Evolutionary conservation across 2,329 filamentous ascomycete species (phyloP), one percentile per base, ranked within the genome.

Genomic region (Parascedosporium putredinis): DNA sequence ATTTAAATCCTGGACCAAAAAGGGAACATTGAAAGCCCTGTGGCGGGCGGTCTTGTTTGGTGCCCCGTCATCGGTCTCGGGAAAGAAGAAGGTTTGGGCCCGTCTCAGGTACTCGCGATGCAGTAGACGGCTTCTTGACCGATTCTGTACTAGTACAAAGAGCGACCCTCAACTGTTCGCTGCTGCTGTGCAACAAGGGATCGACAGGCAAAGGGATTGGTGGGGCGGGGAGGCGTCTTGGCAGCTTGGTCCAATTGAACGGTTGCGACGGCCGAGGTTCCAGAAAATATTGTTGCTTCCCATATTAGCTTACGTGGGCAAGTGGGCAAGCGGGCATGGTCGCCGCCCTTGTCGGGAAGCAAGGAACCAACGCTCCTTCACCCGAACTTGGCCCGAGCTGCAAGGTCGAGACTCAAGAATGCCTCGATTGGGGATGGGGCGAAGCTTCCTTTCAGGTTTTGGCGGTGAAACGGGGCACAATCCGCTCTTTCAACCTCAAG

Each of bases 211-310:
- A 20, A 16, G 10, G 38, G 38, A n/a, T n/a, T n/a, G n/a, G n/a
- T n/a, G n/a, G 38, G 38, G 23, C 10, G 38, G 20, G 38, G 38
- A 20, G 38, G 38, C 38, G 16, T 16, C 38, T 42, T 42, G 38
- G 38, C 20, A 42, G 38, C 38, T 20, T 42, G 38, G 38, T 42
- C 38, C 38, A 42, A 42, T 42, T 42, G 38, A 42, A 22, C 23
- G 38, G 38, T 42, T 20, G 27, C 27, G 27, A 12, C 27, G n/a
- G n/a, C n/a, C n/a, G n/a, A n/a, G n/a, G n/a, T n/a, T n/a, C 27
- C 27, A 31, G 27, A 31, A 31, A 31, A n/a, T n/a, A n/a, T n/a
- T n/a, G n/a, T n/a, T n/a, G n/a, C n/a, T n/a, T n/a, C n/a, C n/a
- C 27, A 6, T 12, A 12, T 31, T 31, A 12, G 27, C 6, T 31